Conservation (phyloP, 305 asterid species). For the Solanum hybrid region DNA sequence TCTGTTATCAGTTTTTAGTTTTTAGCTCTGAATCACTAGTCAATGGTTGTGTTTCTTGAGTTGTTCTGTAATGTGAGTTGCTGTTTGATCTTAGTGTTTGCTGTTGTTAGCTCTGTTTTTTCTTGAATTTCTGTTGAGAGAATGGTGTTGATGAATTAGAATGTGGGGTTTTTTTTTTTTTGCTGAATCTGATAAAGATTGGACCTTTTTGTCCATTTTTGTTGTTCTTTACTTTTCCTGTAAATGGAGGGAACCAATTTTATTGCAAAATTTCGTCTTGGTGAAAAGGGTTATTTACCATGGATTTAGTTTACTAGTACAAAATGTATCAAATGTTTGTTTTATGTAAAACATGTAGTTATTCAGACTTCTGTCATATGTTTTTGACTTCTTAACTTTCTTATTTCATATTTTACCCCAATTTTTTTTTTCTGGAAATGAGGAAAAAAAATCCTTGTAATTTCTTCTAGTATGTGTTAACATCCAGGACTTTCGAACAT, state of each 20-base stretch:
- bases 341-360: neutral
- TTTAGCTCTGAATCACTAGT: conserved; percentile 2
- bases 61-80: conserved; percentile 27
- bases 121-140: neutral
- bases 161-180: conserved; percentile 13
- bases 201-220: neutral
- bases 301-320: neutral
- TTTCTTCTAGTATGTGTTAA: neutral
- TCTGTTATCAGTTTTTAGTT: conserved; percentile 5
- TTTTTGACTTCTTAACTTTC: neutral
- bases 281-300: neutral
- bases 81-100: neutral
- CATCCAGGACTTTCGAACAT: neutral
- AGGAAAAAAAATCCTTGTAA: neutral
- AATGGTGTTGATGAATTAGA: neutral
- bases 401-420: neutral
- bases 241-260: neutral
- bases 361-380: neutral
- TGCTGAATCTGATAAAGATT: conserved; percentile 12
- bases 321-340: neutral
- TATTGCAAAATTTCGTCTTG: neutral
- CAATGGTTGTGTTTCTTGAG: conserved; percentile 7
- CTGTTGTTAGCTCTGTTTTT: neutral
- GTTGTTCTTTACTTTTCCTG: neutral
- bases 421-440: neutral